A percentile compares a stretch with the other conserved stretches of the same genome.
phyloP scores from a whole-genome alignment of 2,329 filamentous ascomycete genomes.

The Pseudogymnoascus sp. region DNA sequence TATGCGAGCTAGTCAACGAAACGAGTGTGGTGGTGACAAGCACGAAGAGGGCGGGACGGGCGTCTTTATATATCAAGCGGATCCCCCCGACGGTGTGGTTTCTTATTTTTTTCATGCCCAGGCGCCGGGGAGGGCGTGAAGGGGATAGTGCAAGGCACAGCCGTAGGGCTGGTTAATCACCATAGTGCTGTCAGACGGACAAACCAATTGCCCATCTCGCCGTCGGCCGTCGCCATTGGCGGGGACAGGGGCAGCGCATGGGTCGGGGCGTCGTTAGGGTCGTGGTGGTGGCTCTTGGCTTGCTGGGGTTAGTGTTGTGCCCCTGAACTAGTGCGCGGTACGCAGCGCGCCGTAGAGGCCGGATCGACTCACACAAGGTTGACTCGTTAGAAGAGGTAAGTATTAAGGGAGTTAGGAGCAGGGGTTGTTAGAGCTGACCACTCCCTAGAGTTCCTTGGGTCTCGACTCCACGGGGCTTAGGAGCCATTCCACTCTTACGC shows the following conservation, averaged over 20 bases:
- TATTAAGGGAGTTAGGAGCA: too few relatives aligned
- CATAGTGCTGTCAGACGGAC: not conserved
- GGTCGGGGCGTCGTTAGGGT: not conserved
- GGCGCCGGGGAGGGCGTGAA: not conserved
- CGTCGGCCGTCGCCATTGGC: not conserved
- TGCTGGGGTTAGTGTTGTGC: not conserved
- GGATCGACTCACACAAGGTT: too few relatives aligned
- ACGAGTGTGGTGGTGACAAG: not conserved
- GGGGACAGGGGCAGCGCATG: not conserved
- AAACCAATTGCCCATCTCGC: not conserved
- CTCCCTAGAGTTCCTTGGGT: too few relatives aligned
- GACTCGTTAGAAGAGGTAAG: too few relatives aligned
- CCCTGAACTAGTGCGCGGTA: constrained; percentile 3
- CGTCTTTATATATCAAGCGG: not conserved
- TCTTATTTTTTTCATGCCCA: not conserved
- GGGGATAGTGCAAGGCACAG: not conserved
- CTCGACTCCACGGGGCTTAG: too few relatives aligned
- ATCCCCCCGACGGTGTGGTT: not conserved
- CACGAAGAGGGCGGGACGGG: not conserved
- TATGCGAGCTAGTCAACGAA: not conserved
- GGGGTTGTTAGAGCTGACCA: too few relatives aligned
- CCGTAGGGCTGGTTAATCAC: not conserved
- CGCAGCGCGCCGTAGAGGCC: too few relatives aligned
- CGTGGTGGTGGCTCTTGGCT: not conserved
- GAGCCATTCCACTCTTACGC: too few relatives aligned